Percentiles rank a stretch among this genome's conserved stretches.
These are phyloP conservation scores for Microcyclosporella mali DNA, from an alignment of 2,329 filamentous ascomycete species.

Conservation along the genomic window DNA sequence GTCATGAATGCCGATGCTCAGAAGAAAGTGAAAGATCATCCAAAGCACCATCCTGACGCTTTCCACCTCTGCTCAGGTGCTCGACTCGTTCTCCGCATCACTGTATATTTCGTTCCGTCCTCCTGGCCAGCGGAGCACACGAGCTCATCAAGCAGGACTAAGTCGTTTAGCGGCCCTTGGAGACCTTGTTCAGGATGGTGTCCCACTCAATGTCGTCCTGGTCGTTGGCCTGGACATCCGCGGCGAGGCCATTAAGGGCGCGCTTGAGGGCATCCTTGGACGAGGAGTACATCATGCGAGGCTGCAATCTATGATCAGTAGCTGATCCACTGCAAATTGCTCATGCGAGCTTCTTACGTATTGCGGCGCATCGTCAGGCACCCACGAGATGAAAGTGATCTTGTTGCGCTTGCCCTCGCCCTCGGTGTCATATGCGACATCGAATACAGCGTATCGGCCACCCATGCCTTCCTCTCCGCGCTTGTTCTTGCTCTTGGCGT, in stretches of 20 bases:
- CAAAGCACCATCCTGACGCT: too few species aligned
- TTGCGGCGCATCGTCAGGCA: constrained; percentile 71
- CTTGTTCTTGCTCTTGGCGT: constrained; percentile 66
- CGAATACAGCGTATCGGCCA: constrained; percentile 77
- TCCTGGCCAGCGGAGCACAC: neutral
- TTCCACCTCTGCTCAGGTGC: too few species aligned
- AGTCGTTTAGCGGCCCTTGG: constrained; percentile 44
- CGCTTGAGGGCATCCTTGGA: constrained; percentile 79
- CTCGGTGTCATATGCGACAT: constrained; percentile 70
- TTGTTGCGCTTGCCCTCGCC: constrained; percentile 69
- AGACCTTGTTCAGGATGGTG: constrained; percentile 52
- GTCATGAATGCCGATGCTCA: too few species aligned
- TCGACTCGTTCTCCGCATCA: too few species aligned
- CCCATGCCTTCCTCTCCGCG: constrained; percentile 52
- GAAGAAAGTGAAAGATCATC: too few species aligned
- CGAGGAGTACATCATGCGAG: constrained; percentile 85
- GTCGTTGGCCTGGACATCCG: constrained; percentile 80
- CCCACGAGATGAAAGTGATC: constrained; percentile 73
- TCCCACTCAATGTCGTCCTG: constrained; percentile 74
- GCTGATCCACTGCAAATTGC: neutral
- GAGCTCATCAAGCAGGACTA: neutral
- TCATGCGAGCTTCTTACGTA: constrained; percentile 50
- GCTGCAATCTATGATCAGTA: constrained; percentile 40
- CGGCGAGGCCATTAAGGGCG: constrained; percentile 66
- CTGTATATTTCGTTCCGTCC: too few species aligned